Evolutionary conservation across 2,329 filamentous ascomycete species (phyloP).

Genomic region (Fusarium sublunatum): DNA sequence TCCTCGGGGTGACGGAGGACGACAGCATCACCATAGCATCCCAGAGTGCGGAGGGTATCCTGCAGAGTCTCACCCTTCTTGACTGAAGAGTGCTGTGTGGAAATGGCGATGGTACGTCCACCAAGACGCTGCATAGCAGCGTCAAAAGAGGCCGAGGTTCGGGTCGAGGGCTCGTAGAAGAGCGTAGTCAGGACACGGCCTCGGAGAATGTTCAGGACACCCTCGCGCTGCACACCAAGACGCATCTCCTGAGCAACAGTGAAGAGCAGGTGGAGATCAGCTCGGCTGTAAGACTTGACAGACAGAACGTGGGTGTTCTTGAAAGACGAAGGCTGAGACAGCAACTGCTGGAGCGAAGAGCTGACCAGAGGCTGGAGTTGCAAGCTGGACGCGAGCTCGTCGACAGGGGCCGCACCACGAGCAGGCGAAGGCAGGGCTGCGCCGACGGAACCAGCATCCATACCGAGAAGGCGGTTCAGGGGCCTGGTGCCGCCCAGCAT

Average conservation of each 20-base stretch:
- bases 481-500: constrained; percentile 48
- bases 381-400: constrained; percentile 60
- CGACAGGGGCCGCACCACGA: constrained; percentile 48
- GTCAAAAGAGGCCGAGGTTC: constrained; percentile 95
- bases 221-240: constrained; percentile 90
- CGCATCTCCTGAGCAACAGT: constrained; percentile 98
- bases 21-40: constrained; percentile 93
- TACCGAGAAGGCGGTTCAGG: constrained; percentile 48
- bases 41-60: constrained; percentile 92
- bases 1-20: constrained; percentile 95
- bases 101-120: constrained; percentile 83
- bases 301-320: constrained; percentile 91
- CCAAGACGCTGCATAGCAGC: constrained; percentile 98
- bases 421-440: constrained; percentile 36
- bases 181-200: constrained; percentile 89
- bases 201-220: constrained; percentile 86
- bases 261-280: constrained; percentile 92
- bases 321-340: constrained; percentile 82
- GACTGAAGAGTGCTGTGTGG: constrained; percentile 86
- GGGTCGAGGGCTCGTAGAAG: constrained; percentile 97
- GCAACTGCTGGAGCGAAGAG: constrained; percentile 75
- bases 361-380: constrained; percentile 64
- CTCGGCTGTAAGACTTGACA: constrained; percentile 87
- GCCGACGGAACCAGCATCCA: constrained; percentile 38
- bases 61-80: constrained; percentile 95